These are phyloP conservation scores for Hypoxylon fuscum DNA, from an alignment of 495 filamentous ascomycete genomes.

Conservation along the genomic window DNA sequence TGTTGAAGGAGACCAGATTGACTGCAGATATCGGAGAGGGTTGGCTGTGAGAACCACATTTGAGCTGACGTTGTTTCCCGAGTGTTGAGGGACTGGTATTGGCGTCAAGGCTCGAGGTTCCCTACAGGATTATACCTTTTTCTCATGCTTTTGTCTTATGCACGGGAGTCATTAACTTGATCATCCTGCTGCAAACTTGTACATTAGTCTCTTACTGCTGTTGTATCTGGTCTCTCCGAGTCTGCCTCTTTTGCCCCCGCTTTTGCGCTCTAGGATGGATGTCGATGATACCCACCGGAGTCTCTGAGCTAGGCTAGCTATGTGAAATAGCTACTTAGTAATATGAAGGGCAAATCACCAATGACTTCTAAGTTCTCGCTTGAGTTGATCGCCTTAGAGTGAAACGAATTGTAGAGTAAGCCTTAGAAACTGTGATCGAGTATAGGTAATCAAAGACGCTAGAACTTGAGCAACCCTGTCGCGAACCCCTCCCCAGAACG, in stretches of 20 bases:
- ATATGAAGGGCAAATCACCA: conserved; percentile 32
- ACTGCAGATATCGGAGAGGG: conserved; percentile 25
- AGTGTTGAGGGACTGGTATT: conserved; percentile 22
- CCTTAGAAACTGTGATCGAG: too few species aligned
- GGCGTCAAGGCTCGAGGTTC: conserved; percentile 32
- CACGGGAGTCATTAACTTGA: conserved; percentile 36
- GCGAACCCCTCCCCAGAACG: too few species aligned
- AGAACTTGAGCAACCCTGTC: too few species aligned
- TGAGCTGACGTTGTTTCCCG: conserved; percentile 24
- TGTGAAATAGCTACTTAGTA: conserved; percentile 34
- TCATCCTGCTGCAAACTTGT: conserved; percentile 23
- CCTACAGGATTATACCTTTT: conserved; percentile 18
- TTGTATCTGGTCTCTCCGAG: conserved; percentile 24
- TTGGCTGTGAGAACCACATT: conserved; percentile 18
- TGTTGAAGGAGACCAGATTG: conserved; percentile 35
- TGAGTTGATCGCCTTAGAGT: too few species aligned
- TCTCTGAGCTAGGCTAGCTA: conserved; percentile 33
- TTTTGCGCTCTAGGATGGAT: conserved; percentile 25
- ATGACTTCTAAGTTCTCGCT: neutral
- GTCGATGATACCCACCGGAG: conserved; percentile 24
- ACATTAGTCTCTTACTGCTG: conserved; percentile 36
- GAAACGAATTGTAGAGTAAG: too few species aligned
- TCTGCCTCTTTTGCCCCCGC: conserved; percentile 7
- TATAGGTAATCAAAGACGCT: too few species aligned
- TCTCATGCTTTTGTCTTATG: conserved; percentile 24